Evolutionary conservation across 768 basidiomycete genomes (phyloP), one percentile per base, ranked within the genome.

Genomic region (Hortiboletus flavorubellus): DNA sequence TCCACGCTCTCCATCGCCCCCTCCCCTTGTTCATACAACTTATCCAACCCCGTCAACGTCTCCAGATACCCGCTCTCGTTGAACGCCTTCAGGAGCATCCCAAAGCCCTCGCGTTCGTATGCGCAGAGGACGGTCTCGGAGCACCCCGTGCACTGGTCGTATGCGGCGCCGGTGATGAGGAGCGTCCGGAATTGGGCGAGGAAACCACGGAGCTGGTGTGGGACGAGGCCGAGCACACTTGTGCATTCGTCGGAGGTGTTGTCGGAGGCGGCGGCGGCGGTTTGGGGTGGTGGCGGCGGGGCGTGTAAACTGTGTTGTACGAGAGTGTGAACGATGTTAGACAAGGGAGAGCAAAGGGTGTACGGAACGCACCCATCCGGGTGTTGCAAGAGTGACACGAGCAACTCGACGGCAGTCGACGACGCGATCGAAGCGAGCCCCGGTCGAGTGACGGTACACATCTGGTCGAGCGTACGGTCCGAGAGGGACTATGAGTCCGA

Each of bases 371-470:
- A 95, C 93, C 93, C 89, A 21, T 86, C 77, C 0, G 93, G 91
- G 73, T 98, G 94, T 65, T 98, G 95, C 8, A 98, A 62, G 4
- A 97, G 72, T 0, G 93, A 91, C 2, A 91, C 86, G 23, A 98
- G 81, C 9, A 99, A 77, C 68, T 99, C 97, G 2, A 98, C 96
- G 0, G 93, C 94, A 0, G 89, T 90, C 1, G 95, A 87, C 2
- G 90, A 84, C 0, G 97, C 97, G 49, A 98, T 93, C 0, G 93
- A 84, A 0, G 96, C 97, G 2, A 98, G 79, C 0, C 96, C 96
- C 0, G 97, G 97, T 21, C 97, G 78, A 0, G 96, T 98, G 31
- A 99, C 97, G 1, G 97, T 98, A 68, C 97, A 99, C 96, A 98
- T 98, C 69, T 98, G 96, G 69, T 98, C 97, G 14, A 98, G 81